These are phyloP conservation scores for Xylaria digitata DNA, from an alignment of 2,329 filamentous ascomycete species.

Conservation along the genomic window DNA sequence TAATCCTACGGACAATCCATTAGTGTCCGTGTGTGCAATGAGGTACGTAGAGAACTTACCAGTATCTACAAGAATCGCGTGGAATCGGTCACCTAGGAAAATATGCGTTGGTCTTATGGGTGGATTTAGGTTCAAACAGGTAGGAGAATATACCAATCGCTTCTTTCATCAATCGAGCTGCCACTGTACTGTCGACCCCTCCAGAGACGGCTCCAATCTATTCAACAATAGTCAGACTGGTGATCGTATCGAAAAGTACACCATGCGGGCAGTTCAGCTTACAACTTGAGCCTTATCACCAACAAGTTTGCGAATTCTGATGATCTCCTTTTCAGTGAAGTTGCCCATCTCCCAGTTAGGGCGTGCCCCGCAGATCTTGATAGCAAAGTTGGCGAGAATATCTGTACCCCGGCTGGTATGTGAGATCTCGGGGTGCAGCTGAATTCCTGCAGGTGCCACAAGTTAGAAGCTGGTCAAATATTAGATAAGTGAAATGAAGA, in stretches of 20 bases:
- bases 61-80: slow-evolving; percentile 87
- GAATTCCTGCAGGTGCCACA: slow-evolving; percentile 64
- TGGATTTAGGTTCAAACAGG: neutral
- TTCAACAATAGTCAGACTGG: slow-evolving; percentile 3
- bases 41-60: slow-evolving; percentile 56
- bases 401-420: slow-evolving; percentile 45
- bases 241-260: neutral
- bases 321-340: slow-evolving; percentile 84
- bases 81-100: slow-evolving; percentile 72
- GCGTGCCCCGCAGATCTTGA: slow-evolving; percentile 81
- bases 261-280: slow-evolving; percentile 11
- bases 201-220: slow-evolving; percentile 79
- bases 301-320: slow-evolving; percentile 82
- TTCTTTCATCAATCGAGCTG: slow-evolving; percentile 84
- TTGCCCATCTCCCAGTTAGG: slow-evolving; percentile 87
- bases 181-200: slow-evolving; percentile 91
- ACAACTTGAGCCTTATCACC: slow-evolving; percentile 82
- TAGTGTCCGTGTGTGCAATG: slow-evolving; percentile 1
- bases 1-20: slow-evolving; percentile 55
- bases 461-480: slow-evolving; percentile 18
- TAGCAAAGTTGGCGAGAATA: slow-evolving; percentile 76
- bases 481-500: neutral
- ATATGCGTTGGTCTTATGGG: slow-evolving; percentile 53
- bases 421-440: slow-evolving; percentile 87
- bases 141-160: slow-evolving; percentile 68